A percentile compares a stretch with the other conserved stretches of the same genome.
These are phyloP conservation scores for Trichophyton mentagrophytes DNA, from an alignment of 2,329 filamentous ascomycete species.

Conservation along the genomic window DNA sequence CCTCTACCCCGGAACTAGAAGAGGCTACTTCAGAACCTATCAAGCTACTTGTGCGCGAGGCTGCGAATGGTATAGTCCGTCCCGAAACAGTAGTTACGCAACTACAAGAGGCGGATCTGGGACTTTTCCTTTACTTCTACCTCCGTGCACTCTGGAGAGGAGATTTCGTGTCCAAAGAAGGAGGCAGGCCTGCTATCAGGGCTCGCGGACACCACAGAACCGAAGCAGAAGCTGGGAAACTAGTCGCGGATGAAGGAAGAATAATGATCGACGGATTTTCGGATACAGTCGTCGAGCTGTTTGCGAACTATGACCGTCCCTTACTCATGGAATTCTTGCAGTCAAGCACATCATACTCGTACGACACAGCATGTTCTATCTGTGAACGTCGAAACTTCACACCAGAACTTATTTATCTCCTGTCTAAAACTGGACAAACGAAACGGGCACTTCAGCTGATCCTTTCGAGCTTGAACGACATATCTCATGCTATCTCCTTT, in stretches of 20 bases:
- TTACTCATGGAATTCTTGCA: conserved; percentile 81
- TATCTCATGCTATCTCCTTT: conserved; percentile 84
- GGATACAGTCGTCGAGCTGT: conserved; percentile 73
- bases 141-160: conserved; percentile 75
- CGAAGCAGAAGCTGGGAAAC: conserved; percentile 31
- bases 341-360: conserved; percentile 73
- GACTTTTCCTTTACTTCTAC: conserved; percentile 83
- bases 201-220: conserved; percentile 26
- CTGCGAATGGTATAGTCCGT: conserved; percentile 72
- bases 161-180: conserved; percentile 41
- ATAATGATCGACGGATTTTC: conserved; percentile 73
- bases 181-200: conserved; percentile 23
- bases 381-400: conserved; percentile 74
- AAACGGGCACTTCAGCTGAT: conserved; percentile 86
- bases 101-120: conserved; percentile 52
- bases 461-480: conserved; percentile 82
- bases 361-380: conserved; percentile 57
- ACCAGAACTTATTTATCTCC: conserved; percentile 85
- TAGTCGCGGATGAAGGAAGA: conserved; percentile 45
- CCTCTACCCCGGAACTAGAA: conserved; percentile 59
- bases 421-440: conserved; percentile 89
- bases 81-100: conserved; percentile 68
- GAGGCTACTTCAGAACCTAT: conserved; percentile 73
- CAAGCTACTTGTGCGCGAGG: conserved; percentile 76
- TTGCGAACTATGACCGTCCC: conserved; percentile 67